A percentile compares a stretch with the other conserved stretches of the same genome.
phyloP scores from a whole-genome alignment of 192 early-diverging fungal genomes.

The Powellomyces hirtus region DNA sequence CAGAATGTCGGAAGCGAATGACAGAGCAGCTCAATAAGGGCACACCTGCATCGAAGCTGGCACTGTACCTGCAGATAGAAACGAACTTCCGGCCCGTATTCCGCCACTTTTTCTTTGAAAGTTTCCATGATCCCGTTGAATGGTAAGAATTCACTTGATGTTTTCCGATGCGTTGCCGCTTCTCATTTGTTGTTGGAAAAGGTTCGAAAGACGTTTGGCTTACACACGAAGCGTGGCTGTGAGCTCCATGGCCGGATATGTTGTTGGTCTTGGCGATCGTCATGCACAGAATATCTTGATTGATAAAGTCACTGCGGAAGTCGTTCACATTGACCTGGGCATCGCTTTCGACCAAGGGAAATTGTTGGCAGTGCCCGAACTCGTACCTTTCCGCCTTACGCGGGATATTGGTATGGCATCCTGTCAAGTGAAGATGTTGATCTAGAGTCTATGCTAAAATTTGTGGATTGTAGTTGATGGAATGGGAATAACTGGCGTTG shows the following conservation, averaged over 20 bases:
- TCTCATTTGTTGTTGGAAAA: too few relatives aligned
- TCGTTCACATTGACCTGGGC: conserved; percentile 95
- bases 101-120: conserved; percentile 76
- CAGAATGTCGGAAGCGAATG: conserved; percentile 45
- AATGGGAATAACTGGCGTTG: conserved; percentile 77
- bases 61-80: conserved; percentile 52
- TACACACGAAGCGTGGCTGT: conserved; percentile 83
- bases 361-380: conserved; percentile 79
- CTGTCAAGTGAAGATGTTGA: too few relatives aligned
- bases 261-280: conserved; percentile 90
- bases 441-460: too few relatives aligned
- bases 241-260: conserved; percentile 82
- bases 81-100: conserved; percentile 57
- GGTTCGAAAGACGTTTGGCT: conserved; percentile 60
- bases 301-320: conserved; percentile 73
- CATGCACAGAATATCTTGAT: conserved; percentile 92
- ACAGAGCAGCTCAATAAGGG: conserved; percentile 36
- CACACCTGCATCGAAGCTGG: conserved; percentile 54
- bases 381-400: conserved; percentile 90
- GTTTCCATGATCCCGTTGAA: conserved; percentile 63
- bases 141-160: conserved; percentile 58
- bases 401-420: conserved; percentile 71
- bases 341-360: conserved; percentile 96
- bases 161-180: too few relatives aligned
- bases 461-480: conserved; percentile 76